Evolutionary conservation across 2,329 filamentous ascomycete species (phyloP), one percentile per base, ranked within the genome.

Genomic region (Penicillium expansum): DNA sequence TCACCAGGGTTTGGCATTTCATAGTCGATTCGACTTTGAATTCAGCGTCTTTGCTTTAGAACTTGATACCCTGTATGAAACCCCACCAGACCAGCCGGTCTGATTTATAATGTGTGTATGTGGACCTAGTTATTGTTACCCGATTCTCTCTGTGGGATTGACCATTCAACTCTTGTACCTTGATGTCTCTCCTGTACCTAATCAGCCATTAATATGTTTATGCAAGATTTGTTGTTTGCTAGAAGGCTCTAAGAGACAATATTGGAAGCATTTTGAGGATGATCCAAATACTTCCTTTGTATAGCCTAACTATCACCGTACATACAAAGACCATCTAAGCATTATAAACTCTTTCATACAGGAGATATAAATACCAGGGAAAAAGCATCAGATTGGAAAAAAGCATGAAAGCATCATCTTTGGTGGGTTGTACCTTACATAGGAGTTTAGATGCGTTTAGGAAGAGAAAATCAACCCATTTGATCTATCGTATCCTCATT

Each of bases 61-160:
- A 56, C n/a, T 41, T 48, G 41, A 55, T 57, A 55, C 45, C 55
- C 51, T 52, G 48, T 42, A 35, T 38, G 48, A 35, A 52, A 18
- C 45, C 48, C 24, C n/a, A 14, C 22, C n/a, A 38, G 18, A 30
- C 24, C n/a, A 5, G 10, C 16, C 13, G 48, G 37, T 38, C 41
- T 48, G 52, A 27, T 11, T 32, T 30, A 29, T 52, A 24, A 41
- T 52, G 11, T 52, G 20, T 56, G 48, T 22, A 52, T 41, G 41
- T 52, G 24, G 20, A 39, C 37, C 24, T 37, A 32, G n/a, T 16
- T 30, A 55, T 55, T 29, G 22, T 50, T 43, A 42, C 13, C 18
- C n/a, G 3, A n/a, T 38, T 47, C 20, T 51, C 38, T 51, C 29
- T 30, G 22, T 20, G 44, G 13, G 32, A 33, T 35, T 11, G 30